These are phyloP conservation scores for Miscanthus lutarioriparius DNA, from an alignment of 176 grass and related monocot genomes.

Conservation along the genomic window DNA sequence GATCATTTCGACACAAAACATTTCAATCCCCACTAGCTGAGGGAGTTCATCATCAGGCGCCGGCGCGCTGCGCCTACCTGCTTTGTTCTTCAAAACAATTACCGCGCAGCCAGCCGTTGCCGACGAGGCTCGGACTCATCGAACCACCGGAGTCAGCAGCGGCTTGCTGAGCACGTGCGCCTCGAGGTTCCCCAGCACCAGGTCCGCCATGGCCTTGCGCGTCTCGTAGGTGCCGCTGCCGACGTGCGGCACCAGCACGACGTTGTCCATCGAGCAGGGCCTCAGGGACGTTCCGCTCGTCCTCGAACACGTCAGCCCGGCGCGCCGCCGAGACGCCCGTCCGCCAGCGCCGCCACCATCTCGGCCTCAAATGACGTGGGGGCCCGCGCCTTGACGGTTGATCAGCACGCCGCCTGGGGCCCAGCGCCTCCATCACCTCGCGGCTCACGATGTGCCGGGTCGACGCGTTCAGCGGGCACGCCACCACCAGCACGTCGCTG, in stretches of 20 bases:
- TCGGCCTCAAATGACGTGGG: constrained; percentile 79
- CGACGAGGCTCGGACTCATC: neutral
- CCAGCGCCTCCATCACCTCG: constrained; percentile 77
- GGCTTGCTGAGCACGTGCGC: constrained; percentile 63
- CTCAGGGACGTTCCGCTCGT: constrained; percentile 69
- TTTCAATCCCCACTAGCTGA: too few species aligned
- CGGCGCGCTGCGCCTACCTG: too few species aligned
- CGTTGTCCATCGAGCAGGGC: constrained; percentile 71
- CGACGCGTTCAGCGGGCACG: constrained; percentile 67
- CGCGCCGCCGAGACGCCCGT: constrained; percentile 72
- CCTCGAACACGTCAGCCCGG: constrained; percentile 82
- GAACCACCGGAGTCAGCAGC: constrained; percentile 71
- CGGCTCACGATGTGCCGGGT: constrained; percentile 80
- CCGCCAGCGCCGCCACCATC: constrained; percentile 62
- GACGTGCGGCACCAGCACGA: constrained; percentile 79
- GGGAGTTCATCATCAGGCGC: too few species aligned
- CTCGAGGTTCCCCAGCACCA: constrained; percentile 85
- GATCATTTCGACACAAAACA: too few species aligned
- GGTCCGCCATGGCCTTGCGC: constrained; percentile 63
- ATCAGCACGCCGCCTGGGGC: constrained; percentile 71
- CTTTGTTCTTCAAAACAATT: too few species aligned
- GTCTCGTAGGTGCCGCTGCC: constrained; percentile 75
- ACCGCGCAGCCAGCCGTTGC: too few species aligned
- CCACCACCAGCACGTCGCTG: constrained; percentile 69
- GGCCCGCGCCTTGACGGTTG: constrained; percentile 78